Percentiles rank a stretch among this genome's conserved stretches.
phyloP scores from a whole-genome alignment of 306 rosid genomes.

The Dryas octopetala region DNA sequence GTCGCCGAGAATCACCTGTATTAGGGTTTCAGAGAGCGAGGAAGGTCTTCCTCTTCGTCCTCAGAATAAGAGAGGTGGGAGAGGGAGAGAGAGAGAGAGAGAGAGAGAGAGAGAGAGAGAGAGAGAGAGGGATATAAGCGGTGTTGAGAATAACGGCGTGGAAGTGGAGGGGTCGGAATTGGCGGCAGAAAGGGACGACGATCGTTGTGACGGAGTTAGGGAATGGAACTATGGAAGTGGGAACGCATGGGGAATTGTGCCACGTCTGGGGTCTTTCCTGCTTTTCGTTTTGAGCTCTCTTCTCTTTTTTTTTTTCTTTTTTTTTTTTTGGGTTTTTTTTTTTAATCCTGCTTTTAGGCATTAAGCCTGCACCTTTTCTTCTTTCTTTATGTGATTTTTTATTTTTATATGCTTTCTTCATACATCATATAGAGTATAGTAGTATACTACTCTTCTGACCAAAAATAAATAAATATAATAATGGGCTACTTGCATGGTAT shows the following conservation, averaged over 20 bases:
- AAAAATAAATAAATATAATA: no score
- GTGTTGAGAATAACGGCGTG: slow-evolving; percentile 6
- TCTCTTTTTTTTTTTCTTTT: background rate
- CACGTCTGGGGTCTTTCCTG: background rate
- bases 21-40: slow-evolving; percentile 10
- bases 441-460: no score
- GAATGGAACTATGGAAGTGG: background rate
- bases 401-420: no score
- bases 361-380: no score
- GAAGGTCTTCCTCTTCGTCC: background rate
- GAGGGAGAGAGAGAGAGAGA: background rate
- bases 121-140: background rate
- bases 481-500: no score
- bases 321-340: no score
- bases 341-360: no score
- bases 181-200: slow-evolving; percentile 5
- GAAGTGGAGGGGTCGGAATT: background rate
- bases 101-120: slow-evolving; percentile 9
- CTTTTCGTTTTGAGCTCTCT: background rate
- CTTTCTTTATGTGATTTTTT: no score
- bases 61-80: slow-evolving; percentile 1
- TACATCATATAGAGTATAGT: no score
- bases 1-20: background rate
- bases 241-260: background rate
- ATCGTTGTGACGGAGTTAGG: slow-evolving; percentile 8